Conservation (phyloP, 129 eudicot genomes). For the Helianthus annuus region DNA sequence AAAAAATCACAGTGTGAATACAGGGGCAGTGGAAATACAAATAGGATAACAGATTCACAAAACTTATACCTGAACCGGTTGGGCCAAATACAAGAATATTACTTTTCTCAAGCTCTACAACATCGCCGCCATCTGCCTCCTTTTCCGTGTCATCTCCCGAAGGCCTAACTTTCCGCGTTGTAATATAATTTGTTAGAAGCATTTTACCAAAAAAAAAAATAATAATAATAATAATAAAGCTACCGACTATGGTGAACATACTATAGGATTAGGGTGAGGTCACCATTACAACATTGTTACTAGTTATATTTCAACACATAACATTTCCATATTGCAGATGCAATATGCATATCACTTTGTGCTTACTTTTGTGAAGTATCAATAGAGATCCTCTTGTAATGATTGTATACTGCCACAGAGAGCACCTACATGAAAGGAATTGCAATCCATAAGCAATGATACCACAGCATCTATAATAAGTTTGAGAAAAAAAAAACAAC, state of each 20-base stretch:
- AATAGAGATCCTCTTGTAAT: conserved; percentile 56
- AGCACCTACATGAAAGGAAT: conserved; percentile 38
- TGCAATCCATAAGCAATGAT: too few species aligned
- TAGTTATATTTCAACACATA: not conserved
- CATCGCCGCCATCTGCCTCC: too few species aligned
- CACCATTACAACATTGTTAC: not conserved
- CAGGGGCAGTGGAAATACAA: not conserved
- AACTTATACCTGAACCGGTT: too few species aligned
- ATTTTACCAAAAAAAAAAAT: not conserved
- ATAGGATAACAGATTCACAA: not conserved
- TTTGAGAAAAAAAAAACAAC: not conserved
- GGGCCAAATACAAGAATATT: too few species aligned
- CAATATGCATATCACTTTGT: not conserved
- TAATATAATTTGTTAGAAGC: too few species aligned
- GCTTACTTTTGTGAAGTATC: conserved; percentile 45
- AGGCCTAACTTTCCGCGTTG: too few species aligned
- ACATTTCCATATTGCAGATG: not conserved
- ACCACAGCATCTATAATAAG: too few species aligned
- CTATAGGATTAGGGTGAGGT: not conserved
- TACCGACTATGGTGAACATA: not conserved
- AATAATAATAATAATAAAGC: not conserved
- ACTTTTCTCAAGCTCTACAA: too few species aligned
- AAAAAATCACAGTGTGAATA: conserved; percentile 19
- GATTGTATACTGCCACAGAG: conserved; percentile 57
- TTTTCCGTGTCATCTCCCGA: too few species aligned